Evolutionary conservation across 371 early-diverging fungal genomes (phyloP), one percentile per base, ranked within the genome.

Genomic region (Choanephora cucurbitarum): DNA sequence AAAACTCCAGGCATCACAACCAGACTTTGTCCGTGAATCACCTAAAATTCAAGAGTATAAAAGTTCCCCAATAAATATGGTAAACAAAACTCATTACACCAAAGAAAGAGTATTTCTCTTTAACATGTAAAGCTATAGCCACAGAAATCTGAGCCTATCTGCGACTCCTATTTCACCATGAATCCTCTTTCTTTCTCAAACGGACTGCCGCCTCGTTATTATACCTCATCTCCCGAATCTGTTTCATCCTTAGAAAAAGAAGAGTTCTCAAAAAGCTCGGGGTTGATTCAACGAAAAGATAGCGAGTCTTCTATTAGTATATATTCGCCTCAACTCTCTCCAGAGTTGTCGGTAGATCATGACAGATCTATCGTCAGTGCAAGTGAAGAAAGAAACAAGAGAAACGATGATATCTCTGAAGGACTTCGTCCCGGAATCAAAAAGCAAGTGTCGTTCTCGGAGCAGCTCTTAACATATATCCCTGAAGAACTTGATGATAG

Each of bases 271-370:
- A 11, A 40, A 21, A 44, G 19, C 49, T 19, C 28, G 7, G 28
- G 7, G 28, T 7, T 7, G 7, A 28, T 28, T 7, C 28, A 28
- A 7, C 3, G 3, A 9, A 24, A 23, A 22, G 21, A 21, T 15
- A 44, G 28, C 24, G 51, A 44, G 11, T 21, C 44, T 17, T 14
- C 45, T 45, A 57, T 57, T n/a, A 44, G 44, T 21, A 19, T 64
- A 1, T 64, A 64, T 40, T 23, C 49, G 2, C 65, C 65, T 31
- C 65, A 60, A 39, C 40, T 64, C 7, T 64, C 65, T 6, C 65
- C 65, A 10, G 65, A 64, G 19, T 41, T 58, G 0, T 51, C 56
- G 0, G 52, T 62, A 7, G 7, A 28, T 21, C 37, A 28, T 43
- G 39, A 31, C 5, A 28, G 31, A 7, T 28, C 33, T 33, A 33